Conservation (phyloP, 306 rosid species). For the Acmispon strigosus region DNA sequence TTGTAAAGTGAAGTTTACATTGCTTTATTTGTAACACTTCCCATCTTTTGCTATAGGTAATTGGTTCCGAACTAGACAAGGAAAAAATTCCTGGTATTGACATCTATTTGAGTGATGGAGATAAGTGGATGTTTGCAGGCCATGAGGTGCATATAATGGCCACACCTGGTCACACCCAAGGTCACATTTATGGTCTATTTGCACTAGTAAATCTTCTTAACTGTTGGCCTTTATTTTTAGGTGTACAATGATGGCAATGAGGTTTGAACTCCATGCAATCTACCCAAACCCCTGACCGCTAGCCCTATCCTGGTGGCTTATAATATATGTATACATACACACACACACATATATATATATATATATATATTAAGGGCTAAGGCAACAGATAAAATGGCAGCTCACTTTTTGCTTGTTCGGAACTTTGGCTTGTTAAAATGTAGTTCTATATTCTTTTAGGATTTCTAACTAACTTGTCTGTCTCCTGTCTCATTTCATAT, state of each 20-base stretch:
- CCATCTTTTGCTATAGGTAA: conserved; percentile 50
- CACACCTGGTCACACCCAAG: conserved; percentile 96
- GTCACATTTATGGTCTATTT: conserved; percentile 32
- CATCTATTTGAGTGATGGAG: conserved; percentile 82
- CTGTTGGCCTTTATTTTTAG: not conserved
- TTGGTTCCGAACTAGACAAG: conserved; percentile 75
- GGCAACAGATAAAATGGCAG: not conserved
- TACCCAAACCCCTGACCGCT: too few species aligned
- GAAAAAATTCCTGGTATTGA: conserved; percentile 87
- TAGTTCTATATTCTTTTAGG: not conserved
- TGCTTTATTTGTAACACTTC: not conserved
- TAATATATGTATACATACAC: too few species aligned
- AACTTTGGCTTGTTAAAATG: not conserved
- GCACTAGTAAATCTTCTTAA: not conserved
- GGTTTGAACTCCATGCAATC: too few species aligned
- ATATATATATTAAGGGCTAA: too few species aligned
- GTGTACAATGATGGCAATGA: too few species aligned
- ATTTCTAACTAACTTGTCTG: not conserved
- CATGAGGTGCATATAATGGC: conserved; percentile 89
- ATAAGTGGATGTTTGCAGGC: conserved; percentile 99
- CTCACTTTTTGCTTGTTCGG: not conserved
- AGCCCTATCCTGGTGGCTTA: too few species aligned
- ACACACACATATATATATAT: too few species aligned
- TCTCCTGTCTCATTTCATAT: not conserved
- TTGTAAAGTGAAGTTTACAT: not conserved